Percentiles rank a stretch among this genome's conserved stretches.
phyloP scores from a whole-genome alignment of 148 eudicot species.

The Tetragonia tetragonoides region DNA sequence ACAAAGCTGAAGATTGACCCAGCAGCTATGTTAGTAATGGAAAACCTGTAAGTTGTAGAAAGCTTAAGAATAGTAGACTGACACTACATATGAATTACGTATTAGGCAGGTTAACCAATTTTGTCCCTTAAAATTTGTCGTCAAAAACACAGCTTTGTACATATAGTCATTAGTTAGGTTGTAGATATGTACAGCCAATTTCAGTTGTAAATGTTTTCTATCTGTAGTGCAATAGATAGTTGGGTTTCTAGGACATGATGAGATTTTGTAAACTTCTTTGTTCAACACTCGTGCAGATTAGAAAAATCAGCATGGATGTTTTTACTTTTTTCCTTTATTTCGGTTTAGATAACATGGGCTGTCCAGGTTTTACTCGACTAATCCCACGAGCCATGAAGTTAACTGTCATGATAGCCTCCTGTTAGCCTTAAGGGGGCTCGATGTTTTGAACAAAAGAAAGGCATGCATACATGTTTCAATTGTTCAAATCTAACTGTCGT shows the following conservation, averaged over 20 bases:
- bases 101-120: background rate
- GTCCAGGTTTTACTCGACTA: no score
- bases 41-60: background rate
- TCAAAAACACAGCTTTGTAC: background rate
- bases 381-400: no score
- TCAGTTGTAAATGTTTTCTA: background rate
- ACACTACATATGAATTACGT: background rate
- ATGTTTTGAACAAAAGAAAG: no score
- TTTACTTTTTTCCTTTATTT: no score
- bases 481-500: no score
- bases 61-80: background rate
- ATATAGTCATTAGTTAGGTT: constrained; percentile 5
- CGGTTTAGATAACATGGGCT: no score
- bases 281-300: background rate
- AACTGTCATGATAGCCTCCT: no score
- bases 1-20: background rate
- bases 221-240: constrained; percentile 2
- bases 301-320: background rate
- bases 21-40: background rate
- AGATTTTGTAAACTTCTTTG: background rate
- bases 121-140: background rate
- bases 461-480: no score
- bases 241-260: background rate
- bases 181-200: background rate
- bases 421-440: no score